Base-by-base conservation (phyloP, 495 filamentous ascomycete genomes). In the Talaromyces stipitatus region DNA sequence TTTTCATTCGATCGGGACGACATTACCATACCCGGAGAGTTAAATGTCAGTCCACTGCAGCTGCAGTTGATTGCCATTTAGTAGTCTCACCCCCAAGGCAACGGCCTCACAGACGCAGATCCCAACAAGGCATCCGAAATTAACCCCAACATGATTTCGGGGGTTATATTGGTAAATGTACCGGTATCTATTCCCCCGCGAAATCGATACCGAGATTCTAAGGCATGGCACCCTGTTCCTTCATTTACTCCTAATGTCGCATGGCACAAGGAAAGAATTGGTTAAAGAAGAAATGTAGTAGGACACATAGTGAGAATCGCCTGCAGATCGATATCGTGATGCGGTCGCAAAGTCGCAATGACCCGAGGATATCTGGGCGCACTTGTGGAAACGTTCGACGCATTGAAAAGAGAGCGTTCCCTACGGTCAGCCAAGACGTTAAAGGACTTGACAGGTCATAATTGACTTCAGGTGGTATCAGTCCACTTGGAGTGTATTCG, bases 351-450 rank as follows among this genome's bases (percentile, higher is more conserved):
- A 22, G 20, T 20, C 12, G 20, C 18, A 50, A 28, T 1, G 46
- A 14, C 20, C 46, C 2, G 46, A 50, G 23, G 22, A 46, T 3
- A 46, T 16, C 1, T 46, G 41, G 14, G 41, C 2, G 10, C 5
- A 12, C 46, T 50, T 8, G n/a, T 18, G 5, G 46, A 50, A 1
- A 26, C 7, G 4, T 46, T 46, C 23, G 26, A 14, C n/a, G n/a
- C n/a, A 3, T 26, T 81, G 50, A 68, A 77, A 32, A 64, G 71
- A 50, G 70, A 73, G 29, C n/a, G n/a, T n/a, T n/a, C n/a, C n/a
- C n/a, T n/a, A n/a, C n/a, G n/a, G n/a, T n/a, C n/a, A n/a, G n/a
- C n/a, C n/a, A n/a, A n/a, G n/a, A n/a, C n/a, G n/a, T n/a, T n/a
- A n/a, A n/a, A n/a, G n/a, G n/a, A n/a, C n/a, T n/a, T n/a, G n/a